Evolutionary conservation across 345 rosid species (phyloP).

Genomic region (Eucalyptus sp.): DNA sequence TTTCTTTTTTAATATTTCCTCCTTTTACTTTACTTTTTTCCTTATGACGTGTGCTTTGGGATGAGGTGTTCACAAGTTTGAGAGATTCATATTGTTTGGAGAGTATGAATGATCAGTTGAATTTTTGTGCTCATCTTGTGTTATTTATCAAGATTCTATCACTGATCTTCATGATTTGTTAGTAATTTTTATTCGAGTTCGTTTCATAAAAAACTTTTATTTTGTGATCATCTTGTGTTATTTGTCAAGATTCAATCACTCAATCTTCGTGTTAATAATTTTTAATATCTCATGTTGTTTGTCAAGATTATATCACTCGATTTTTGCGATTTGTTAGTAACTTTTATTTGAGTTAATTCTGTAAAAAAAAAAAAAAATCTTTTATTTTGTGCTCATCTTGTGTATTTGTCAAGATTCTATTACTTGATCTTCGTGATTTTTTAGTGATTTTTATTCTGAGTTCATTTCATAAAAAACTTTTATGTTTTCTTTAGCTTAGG

Average conservation of each 20-base stretch:
- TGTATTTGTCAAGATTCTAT: not conserved
- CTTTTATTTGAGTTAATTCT: too few relatives aligned
- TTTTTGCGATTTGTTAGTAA: too few relatives aligned
- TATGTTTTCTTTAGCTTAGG: not conserved
- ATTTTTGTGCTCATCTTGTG: not conserved
- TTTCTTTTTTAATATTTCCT: not conserved
- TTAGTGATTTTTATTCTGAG: not conserved
- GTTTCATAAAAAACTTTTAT: not conserved
- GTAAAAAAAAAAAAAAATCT: too few relatives aligned
- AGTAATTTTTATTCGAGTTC: not conserved
- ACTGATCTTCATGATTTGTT: not conserved
- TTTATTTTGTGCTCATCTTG: not conserved
- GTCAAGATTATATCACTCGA: too few relatives aligned
- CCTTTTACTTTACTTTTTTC: not conserved
- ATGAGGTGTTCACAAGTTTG: not conserved
- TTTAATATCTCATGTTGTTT: too few relatives aligned
- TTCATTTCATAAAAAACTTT: not conserved
- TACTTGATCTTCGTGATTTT: not conserved
- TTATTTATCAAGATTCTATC: not conserved
- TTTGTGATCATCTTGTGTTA: too few relatives aligned
- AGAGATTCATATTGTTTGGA: not conserved
- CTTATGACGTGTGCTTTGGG: not conserved
- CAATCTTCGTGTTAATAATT: too few relatives aligned
- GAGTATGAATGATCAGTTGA: not conserved
- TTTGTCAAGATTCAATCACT: too few relatives aligned